Conservation (phyloP, 208 protist genomes). For the Spironucleus salmonicida region DNA sequence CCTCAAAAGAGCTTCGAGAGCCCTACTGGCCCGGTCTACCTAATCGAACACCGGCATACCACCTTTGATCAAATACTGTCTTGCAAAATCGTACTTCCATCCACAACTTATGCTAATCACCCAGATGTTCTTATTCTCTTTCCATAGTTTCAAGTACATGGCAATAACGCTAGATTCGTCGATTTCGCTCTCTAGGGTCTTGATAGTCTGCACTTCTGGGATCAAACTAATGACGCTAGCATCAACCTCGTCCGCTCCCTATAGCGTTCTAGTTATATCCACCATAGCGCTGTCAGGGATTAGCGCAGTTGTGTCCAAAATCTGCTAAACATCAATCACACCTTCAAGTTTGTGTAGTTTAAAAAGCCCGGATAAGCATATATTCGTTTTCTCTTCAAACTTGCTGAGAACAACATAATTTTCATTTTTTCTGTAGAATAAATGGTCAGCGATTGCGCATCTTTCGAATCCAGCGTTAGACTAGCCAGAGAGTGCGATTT, state of each 20-base stretch:
- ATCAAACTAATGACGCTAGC: slow-evolving; percentile 30
- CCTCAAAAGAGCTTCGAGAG: neutral
- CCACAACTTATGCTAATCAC: slow-evolving; percentile 31
- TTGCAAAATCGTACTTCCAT: slow-evolving; percentile 22
- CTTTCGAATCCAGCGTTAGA: slow-evolving; percentile 46
- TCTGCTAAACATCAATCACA: slow-evolving; percentile 35
- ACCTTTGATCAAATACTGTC: neutral
- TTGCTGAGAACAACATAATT: neutral
- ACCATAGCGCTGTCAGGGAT: slow-evolving; percentile 20
- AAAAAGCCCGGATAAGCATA: neutral
- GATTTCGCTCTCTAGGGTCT: neutral
- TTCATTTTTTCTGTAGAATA: slow-evolving; percentile 20
- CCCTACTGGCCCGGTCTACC: slow-evolving; percentile 12
- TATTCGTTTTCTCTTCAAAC: neutral
- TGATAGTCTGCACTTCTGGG: slow-evolving; percentile 31
- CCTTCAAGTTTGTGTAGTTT: slow-evolving; percentile 6
- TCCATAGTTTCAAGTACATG: slow-evolving; percentile 22
- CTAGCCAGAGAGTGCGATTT: slow-evolving; percentile 27
- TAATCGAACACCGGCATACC: slow-evolving; percentile 34
- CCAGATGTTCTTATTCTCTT: slow-evolving; percentile 13
- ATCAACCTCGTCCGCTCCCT: slow-evolving; percentile 4
- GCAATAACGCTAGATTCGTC: neutral
- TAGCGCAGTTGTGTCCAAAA: slow-evolving; percentile 38
- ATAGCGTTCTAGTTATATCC: slow-evolving; percentile 17
- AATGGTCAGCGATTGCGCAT: slow-evolving; percentile 44